Conservation (phyloP, 495 filamentous ascomycete genomes). For the Penicillium alfredii region DNA sequence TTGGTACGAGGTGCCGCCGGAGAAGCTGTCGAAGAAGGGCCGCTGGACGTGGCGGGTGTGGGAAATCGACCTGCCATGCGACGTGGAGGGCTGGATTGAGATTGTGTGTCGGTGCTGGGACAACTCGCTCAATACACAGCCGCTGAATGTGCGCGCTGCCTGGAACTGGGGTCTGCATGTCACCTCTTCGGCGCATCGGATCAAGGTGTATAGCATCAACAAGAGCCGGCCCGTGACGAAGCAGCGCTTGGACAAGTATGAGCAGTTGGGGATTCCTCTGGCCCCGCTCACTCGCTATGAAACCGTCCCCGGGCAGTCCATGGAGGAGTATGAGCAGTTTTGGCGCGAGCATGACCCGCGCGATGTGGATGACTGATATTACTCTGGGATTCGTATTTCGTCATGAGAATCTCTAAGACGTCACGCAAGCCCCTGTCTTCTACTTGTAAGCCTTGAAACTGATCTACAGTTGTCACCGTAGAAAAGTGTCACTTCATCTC, state of each 20-base stretch:
- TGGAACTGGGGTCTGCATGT: conserved; percentile 63
- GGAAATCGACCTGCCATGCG: conserved; percentile 35
- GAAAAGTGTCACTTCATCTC: no score
- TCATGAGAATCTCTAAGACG: no score
- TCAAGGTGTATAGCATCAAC: conserved; percentile 61
- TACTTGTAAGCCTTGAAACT: no score
- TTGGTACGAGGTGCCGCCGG: conserved; percentile 33
- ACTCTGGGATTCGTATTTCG: no score
- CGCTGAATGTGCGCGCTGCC: conserved; percentile 31
- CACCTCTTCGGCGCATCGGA: conserved; percentile 56
- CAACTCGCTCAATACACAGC: conserved; percentile 38
- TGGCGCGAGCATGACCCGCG: conserved; percentile 43
- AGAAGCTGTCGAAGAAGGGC: conserved; percentile 31
- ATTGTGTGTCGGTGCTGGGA: conserved; percentile 41
- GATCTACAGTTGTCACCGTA: no score
- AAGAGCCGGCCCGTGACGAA: conserved; percentile 42
- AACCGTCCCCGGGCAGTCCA: conserved; percentile 37
- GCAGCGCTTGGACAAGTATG: conserved; percentile 42
- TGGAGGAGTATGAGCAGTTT: conserved; percentile 42
- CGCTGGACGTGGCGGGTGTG: conserved; percentile 36
- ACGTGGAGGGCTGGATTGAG: conserved; percentile 41
- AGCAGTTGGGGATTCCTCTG: conserved; percentile 41
- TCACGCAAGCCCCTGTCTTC: no score
- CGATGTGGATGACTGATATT: conserved; percentile 42
- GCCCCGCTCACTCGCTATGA: conserved; percentile 48